phyloP scores from a whole-genome alignment of 2,329 filamentous ascomycete species.

The Aspergillus cejpii region DNA sequence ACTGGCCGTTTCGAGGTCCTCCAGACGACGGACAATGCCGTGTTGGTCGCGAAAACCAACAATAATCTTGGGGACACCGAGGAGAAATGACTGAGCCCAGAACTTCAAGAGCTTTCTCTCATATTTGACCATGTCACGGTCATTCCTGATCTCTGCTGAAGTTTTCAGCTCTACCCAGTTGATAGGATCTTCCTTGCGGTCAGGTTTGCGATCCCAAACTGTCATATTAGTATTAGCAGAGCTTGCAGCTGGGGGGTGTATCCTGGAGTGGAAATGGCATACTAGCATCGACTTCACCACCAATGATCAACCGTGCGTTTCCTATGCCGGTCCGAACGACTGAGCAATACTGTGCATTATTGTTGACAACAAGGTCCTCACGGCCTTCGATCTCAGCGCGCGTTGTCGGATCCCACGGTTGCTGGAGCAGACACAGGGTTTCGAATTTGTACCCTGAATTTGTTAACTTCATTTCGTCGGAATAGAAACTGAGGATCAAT shows the following conservation, averaged over 20 bases:
- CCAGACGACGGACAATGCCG: constrained; percentile 63
- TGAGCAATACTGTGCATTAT: constrained; percentile 92
- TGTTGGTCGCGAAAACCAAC: constrained; percentile 74
- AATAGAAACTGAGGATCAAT: constrained; percentile 2
- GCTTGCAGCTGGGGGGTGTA: neutral
- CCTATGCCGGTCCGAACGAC: constrained; percentile 85
- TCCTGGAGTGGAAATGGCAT: constrained; percentile 26
- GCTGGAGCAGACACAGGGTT: constrained; percentile 67
- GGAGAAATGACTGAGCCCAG: constrained; percentile 92
- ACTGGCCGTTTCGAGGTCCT: constrained; percentile 71
- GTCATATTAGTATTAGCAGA: constrained; percentile 1
- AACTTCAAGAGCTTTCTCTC: constrained; percentile 90
- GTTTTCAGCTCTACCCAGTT: constrained; percentile 97
- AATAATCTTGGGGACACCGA: constrained; percentile 85
- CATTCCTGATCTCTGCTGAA: constrained; percentile 61
- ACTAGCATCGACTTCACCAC: constrained; percentile 90
- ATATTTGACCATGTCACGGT: constrained; percentile 66
- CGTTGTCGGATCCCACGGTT: constrained; percentile 64
- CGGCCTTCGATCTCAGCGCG: constrained; percentile 74
- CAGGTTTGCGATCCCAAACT: constrained; percentile 81
- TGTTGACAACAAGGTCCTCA: constrained; percentile 66
- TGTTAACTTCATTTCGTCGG: constrained; percentile 7
- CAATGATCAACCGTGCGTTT: constrained; percentile 65
- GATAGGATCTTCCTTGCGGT: constrained; percentile 57
- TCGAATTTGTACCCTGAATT: constrained; percentile 89